Base-by-base conservation (phyloP, 2,329 filamentous ascomycete genomes). In the Plectosphaerella sp. region DNA sequence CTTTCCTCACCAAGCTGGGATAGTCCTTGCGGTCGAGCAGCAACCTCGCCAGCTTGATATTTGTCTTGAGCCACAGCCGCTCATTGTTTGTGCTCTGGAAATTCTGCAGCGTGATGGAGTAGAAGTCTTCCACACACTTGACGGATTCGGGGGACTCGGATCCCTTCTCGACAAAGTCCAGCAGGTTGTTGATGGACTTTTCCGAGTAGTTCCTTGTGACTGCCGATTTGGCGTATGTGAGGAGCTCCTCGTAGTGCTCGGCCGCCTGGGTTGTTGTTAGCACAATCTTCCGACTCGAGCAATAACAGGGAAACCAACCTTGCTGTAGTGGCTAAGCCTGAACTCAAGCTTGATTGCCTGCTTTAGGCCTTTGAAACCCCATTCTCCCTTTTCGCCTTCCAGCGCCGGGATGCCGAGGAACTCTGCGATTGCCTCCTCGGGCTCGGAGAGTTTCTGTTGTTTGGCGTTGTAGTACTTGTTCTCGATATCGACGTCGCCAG, bases 401-500 rank as follows among this genome's bases (percentile, higher is more conserved):
- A 97, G 70, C 14, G 82, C 77, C 5, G 91, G 91, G 57, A 99
- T 87, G 33, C 84, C 88, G n/a, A 97, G 75, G 63, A 99, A 99
- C 68, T 97, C 93, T 36, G 86, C 84, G 52, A 99, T 88, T 2
- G 94, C 94, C 61, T 91, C 91, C 63, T 94, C 84, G 1, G 93
- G 91, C 53, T 92, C 91, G 57, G 87, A 86, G 43, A 79, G 78
- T 76, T 97, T 99, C 67, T 96, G 86, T 74, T 97, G 93, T 73
- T 99, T 99, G 43, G 94, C 94, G 72, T 97, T 97, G 80, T 97
- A 99, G 77, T 99, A 99, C 74, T 96, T 97, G 77, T 99, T 99
- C 70, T 99, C 94, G 68, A 97, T 95, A 60, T 93, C 91, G 62
- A 97, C 89, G 67, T 97, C 91, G 53, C 87, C 91, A 33, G 82